These are phyloP conservation scores for Silene latifolia DNA, from an alignment of 148 eudicot genomes.

Conservation along the genomic window DNA sequence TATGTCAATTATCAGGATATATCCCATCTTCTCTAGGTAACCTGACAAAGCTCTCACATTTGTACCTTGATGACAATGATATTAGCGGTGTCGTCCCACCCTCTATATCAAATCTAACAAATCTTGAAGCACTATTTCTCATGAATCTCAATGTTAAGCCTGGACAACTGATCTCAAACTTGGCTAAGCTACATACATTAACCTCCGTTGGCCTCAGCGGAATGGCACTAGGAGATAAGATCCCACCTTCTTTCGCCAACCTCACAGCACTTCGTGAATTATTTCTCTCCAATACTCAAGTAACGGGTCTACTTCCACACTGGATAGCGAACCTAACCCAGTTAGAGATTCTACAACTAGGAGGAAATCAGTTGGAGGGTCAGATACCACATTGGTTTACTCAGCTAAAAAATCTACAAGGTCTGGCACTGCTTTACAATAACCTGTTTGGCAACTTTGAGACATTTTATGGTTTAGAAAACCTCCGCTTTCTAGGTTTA, in stretches of 20 bases:
- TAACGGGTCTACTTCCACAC: conserved; percentile 10
- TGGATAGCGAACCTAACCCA: conserved; percentile 19
- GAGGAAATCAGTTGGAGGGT: conserved; percentile 12
- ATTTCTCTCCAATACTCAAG: conserved; percentile 3
- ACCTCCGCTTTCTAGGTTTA: not conserved
- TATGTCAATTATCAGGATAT: conserved; percentile 20
- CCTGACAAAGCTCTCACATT: conserved; percentile 17
- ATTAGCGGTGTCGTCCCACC: conserved; percentile 18
- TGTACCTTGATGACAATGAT: conserved; percentile 13
- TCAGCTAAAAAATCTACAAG: conserved; percentile 8
- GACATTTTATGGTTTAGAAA: conserved; percentile 7
- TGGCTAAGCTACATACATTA: conserved; percentile 11
- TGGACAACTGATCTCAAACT: conserved; percentile 2
- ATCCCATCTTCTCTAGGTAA: conserved; percentile 24
- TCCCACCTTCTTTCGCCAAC: conserved; percentile 13
- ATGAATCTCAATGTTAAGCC: not conserved
- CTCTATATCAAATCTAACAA: conserved; percentile 20
- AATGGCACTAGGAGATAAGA: conserved; percentile 3
- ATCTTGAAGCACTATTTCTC: not conserved
- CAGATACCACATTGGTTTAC: conserved; percentile 20
- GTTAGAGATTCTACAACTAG: not conserved
- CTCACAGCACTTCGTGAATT: not conserved
- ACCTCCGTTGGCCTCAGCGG: not conserved
- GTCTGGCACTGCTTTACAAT: not conserved
- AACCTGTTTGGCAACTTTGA: conserved; percentile 6